Base-by-base conservation (phyloP, 2,329 filamentous ascomycete genomes). In the Sclerotinia minor region DNA sequence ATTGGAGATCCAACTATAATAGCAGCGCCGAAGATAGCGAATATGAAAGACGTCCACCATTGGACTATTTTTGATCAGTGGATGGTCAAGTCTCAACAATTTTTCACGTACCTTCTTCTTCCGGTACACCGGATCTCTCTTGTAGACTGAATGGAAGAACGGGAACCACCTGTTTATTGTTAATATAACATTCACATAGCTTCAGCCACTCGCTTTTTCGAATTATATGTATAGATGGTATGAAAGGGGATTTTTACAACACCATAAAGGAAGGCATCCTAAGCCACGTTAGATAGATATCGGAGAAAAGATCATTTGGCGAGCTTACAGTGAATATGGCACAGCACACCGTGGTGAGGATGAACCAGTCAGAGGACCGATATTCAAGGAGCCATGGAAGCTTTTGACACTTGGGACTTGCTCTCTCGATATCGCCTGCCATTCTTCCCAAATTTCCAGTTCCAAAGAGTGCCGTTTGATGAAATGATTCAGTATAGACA, bases 131-230 rank as follows among this genome's bases (percentile, higher is more conserved):
- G 41, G 83, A 83, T 73, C 84, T 83, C 21, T 80, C 76, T 9
- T 83, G 80, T 24, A 92, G 78, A 6, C 87, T 85, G 69, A 89
- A 92, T 0, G 89, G 89, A 13, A 91, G 83, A 26, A 92, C 89
- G 1, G 89, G 89, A 0, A 91, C 85, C 47, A 92, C 84, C 69
- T 70, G 19, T 65, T 24, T n/a, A n/a, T 19, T 47, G 63, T 65
- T 38, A 65, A 52, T 35, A 52, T 13, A 32, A 57, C 38, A 41
- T 15, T 32, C 15, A n/a, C 24, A 8, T 19, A 57, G 4, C 1
- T 32, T 19, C 29, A n/a, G 50, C 26, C 19, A 13, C 17, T 47
- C n/a, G 35, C 32, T n/a, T 57, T 19, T 24, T 29, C 26, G 50
- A 38, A 57, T 65, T 29, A 13, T 24, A 32, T 19, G 15, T 38